These are phyloP conservation scores for Leccinum variabile DNA, from an alignment of 1,284 basidiomycete species.

Conservation along the genomic window DNA sequence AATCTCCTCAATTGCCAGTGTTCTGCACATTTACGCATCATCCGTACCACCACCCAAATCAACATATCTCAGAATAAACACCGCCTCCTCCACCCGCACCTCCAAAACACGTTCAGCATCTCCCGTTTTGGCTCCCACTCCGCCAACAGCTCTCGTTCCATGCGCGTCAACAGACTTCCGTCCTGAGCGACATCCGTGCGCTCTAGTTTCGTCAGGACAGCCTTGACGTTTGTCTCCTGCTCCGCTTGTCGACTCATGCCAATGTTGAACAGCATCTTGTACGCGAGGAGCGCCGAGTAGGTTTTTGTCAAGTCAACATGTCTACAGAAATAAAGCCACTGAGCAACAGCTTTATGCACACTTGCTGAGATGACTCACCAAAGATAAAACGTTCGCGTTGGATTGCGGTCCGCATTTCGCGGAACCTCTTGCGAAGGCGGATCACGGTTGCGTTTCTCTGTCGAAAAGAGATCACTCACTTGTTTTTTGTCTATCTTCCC, in stretches of 20 bases:
- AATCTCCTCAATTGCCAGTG: too few species aligned
- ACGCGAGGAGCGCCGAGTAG: constrained; percentile 76
- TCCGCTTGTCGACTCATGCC: constrained; percentile 65
- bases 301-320: constrained; percentile 84
- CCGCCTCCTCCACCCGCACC: constrained; percentile 66
- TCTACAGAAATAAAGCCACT: constrained; percentile 40
- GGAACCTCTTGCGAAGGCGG: constrained; percentile 76
- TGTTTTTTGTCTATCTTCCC: constrained; percentile 97
- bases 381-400: constrained; percentile 82
- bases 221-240: constrained; percentile 59
- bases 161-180: constrained; percentile 60
- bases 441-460: neutral
- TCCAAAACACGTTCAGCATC: constrained; percentile 53
- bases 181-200: constrained; percentile 80
- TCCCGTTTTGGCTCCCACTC: constrained; percentile 67
- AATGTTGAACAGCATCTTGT: constrained; percentile 84
- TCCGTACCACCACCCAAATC: constrained; percentile 23
- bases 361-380: constrained; percentile 54
- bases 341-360: neutral
- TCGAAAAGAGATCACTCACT: neutral
- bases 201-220: constrained; percentile 76
- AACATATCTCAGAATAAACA: constrained; percentile 76
- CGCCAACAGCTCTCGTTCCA: constrained; percentile 67
- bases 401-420: constrained; percentile 83
- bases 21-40: constrained; percentile 18